Conservation (phyloP, 2,329 filamentous ascomycete species). For the Xylaria polymorpha region DNA sequence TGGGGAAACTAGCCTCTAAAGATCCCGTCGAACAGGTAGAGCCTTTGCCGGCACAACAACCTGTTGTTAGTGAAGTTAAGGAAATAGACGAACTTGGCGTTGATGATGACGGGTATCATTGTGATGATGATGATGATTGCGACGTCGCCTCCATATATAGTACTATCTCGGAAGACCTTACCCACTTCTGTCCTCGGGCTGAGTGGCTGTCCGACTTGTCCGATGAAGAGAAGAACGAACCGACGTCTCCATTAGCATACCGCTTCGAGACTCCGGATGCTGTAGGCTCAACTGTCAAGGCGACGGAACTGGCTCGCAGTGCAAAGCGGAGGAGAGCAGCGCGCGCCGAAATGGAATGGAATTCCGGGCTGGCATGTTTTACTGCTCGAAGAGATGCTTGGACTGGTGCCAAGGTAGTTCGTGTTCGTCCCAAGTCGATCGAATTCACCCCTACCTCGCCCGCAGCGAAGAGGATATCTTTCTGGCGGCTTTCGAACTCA, state of each 20-base stretch:
- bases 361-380: conserved; percentile 84
- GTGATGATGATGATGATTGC: conserved; percentile 47
- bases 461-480: conserved; percentile 61
- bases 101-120: conserved; percentile 51
- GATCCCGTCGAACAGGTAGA: conserved; percentile 10
- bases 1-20: conserved; percentile 7
- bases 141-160: conserved; percentile 56
- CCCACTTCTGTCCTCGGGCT: conserved; percentile 61
- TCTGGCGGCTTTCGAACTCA: conserved; percentile 59
- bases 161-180: conserved; percentile 63
- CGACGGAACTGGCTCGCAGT: conserved; percentile 60
- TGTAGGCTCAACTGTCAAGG: conserved; percentile 56
- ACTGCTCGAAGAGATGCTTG: conserved; percentile 81
- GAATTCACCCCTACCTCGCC: conserved; percentile 53
- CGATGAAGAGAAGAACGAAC: conserved; percentile 62
- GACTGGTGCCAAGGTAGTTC: conserved; percentile 78
- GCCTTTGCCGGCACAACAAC: background rate
- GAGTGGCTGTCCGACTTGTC: conserved; percentile 70
- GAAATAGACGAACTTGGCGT: conserved; percentile 44
- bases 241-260: conserved; percentile 58
- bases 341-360: conserved; percentile 78
- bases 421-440: conserved; percentile 60
- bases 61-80: conserved; percentile 20
- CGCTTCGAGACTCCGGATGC: conserved; percentile 64
- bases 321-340: conserved; percentile 67